Base-by-base conservation (phyloP, 2,329 filamentous ascomycete species). In the Colletotrichum sp. region DNA sequence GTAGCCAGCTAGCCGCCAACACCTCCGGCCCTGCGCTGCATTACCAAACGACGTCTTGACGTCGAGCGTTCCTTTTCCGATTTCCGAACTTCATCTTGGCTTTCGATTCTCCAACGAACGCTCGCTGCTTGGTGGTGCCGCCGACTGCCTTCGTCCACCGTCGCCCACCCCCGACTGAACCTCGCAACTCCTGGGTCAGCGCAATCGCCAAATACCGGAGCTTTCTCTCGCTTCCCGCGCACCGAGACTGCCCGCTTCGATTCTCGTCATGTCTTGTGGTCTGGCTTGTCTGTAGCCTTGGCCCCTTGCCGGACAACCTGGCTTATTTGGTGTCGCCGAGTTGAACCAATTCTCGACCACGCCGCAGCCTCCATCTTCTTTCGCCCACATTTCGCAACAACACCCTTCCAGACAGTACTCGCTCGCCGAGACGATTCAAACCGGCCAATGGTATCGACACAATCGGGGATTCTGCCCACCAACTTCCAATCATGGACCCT, bases 221-320 rank as follows among this genome's bases (percentile, higher is more conserved):
- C 76, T 57, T 28, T 65, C 65, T 59, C 69, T 72, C 57, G 70
- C 62, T 44, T 44, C 32, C 63, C 24, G 62, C 68, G 60, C 71
- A 36, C 39, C 32, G 67, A 67, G 64, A 68, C 44, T 65, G 39
- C 59, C 71, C 57, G 44, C 55, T 34, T 71, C 74, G 24, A 59
- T 74, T 76, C 55, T 39, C 66, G 87, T 87, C 86, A 89, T 89
- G 87, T 87, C 86, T 88, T 80, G 83, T 81, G 81, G 81, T 83
- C 81, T 83, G 82, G 83, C 82, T 81, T 81, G 81, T 80, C 83
- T 87, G 81, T 89, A 88, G 87, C 86, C 85, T 85, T 87, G 87
- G 87, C 87, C 79, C 81, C 81, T 83, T 84, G 87, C 87, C 87
- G 85, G 86, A 86, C 83, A 82, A 80, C 60, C 76, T 72, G 76